These are phyloP conservation scores for Solanum tacnaense DNA, from an alignment of 257 asterid genomes.

Conservation along the genomic window DNA sequence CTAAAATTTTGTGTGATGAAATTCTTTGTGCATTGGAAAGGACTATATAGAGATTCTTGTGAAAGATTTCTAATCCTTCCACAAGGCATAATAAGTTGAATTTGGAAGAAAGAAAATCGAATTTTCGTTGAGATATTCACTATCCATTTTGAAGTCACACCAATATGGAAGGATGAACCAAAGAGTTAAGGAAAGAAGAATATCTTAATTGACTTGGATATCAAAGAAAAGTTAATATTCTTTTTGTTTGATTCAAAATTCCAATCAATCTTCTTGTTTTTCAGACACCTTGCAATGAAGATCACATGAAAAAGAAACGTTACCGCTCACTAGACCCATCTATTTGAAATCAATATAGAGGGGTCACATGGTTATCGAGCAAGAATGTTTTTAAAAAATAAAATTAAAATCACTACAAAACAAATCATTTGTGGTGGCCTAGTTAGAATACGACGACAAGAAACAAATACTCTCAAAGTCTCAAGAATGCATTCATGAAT, in stretches of 20 bases:
- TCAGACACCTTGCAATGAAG: neutral
- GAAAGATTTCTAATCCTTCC: neutral
- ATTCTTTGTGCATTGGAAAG: neutral
- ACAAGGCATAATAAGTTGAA: neutral
- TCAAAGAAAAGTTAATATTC: neutral
- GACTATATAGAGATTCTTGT: neutral
- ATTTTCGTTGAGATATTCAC: neutral
- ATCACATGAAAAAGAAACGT: neutral
- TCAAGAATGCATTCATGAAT: neutral
- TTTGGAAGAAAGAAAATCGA: too few species aligned
- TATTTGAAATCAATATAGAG: too few species aligned
- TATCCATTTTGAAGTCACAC: neutral
- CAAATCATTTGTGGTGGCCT: neutral
- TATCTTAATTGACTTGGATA: neutral
- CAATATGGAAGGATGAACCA: neutral
- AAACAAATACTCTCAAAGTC: neutral
- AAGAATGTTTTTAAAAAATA: too few species aligned
- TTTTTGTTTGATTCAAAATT: neutral
- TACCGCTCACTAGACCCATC: too few species aligned
- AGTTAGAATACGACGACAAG: neutral
- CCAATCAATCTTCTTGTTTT: neutral
- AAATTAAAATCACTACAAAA: neutral
- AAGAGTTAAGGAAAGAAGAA: neutral
- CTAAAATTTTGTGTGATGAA: neutral
- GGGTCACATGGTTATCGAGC: too few species aligned